Base-by-base conservation (phyloP, 2,329 filamentous ascomycete species). In the Colletotrichum godetiae region DNA sequence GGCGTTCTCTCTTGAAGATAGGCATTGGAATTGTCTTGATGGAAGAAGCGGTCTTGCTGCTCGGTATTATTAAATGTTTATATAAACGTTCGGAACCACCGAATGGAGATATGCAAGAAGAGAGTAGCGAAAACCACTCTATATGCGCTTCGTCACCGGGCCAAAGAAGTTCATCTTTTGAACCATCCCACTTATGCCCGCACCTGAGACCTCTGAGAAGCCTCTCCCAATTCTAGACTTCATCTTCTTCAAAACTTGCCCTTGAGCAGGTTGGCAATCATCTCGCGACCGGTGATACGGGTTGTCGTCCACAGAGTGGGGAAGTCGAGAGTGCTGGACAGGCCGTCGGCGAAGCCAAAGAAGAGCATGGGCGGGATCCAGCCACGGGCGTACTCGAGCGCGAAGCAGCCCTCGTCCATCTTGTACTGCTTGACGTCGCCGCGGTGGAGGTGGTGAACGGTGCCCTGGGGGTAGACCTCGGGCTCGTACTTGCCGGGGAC, bases 301-400 rank as follows among this genome's bases (percentile, higher is more conserved):
- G 90, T 90, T n/a, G 93, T 97, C 78, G 89, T 89, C 93, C 93
- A 97, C 79, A 97, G 83, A 1, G 95, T 97, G n/a, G 90, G 91
- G 80, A 97, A 89, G 83, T 97, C 95, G 76, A 97, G 86, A 5
- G 95, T 97, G 83, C 92, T 95, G 67, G 88, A 90, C 72, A 97
- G 88, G 59, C 90, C 91, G 83, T 97, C 95, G 75, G 94, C 93
- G 82, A 93, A 96, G 73, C 95, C 95, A 82, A 97, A 97, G 82
- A 93, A 93, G 64, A 98, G 86, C 95, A 98, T 97, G 71, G 93
- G 93, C 59, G 95, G 95, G 83, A 98, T 97, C 94, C 94, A 97
- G 75, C 95, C 95, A 77, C 92, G 88, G 59, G 94, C 94, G 83
- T 95, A 94, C 87, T 96, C 94, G 77, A 97, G 88, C 66, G 94